Evolutionary conservation across 2,329 filamentous ascomycete genomes (phyloP).

Genomic region (Penicillium hordei): DNA sequence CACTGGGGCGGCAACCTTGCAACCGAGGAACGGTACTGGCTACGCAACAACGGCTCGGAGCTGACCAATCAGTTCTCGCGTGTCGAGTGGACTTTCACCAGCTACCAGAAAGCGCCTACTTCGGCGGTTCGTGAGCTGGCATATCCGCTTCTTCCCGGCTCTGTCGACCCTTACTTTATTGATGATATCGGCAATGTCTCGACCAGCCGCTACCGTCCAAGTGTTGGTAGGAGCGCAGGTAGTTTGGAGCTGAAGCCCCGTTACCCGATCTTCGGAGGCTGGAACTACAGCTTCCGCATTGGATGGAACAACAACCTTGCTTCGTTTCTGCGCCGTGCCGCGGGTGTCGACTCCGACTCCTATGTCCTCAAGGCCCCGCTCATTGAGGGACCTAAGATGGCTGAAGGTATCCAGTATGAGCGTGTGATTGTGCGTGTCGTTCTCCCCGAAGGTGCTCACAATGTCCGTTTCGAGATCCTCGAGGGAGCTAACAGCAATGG

Average conservation of each 20-base stretch:
- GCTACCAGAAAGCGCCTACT: constrained; percentile 74
- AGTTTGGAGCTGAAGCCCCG: constrained; percentile 86
- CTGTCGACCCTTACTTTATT: constrained; percentile 86
- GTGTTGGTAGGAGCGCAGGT: constrained; percentile 50
- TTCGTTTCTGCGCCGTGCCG: constrained; percentile 66
- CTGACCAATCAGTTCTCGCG: constrained; percentile 71
- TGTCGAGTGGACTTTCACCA: constrained; percentile 70
- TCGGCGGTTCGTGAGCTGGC: constrained; percentile 78
- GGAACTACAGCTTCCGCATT: constrained; percentile 96
- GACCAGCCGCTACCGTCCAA: constrained; percentile 76
- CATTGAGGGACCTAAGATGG: constrained; percentile 83
- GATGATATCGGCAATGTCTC: constrained; percentile 97
- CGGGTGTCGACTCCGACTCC: constrained; percentile 58
- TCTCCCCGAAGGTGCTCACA: constrained; percentile 83
- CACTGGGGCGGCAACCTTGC: constrained; percentile 98
- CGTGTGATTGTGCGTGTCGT: constrained; percentile 77
- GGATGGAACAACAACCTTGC: constrained; percentile 90
- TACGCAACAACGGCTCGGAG: constrained; percentile 82
- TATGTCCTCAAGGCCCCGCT: constrained; percentile 90
- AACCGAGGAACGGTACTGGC: constrained; percentile 88
- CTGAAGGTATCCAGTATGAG: constrained; percentile 83
- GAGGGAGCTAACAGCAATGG: constrained; percentile 65
- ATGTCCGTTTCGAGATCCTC: constrained; percentile 64
- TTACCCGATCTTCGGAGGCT: constrained; percentile 94
- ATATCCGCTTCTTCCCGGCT: constrained; percentile 76